Base-by-base conservation (phyloP, 2,329 filamentous ascomycete species). In the Xylariaceae sp. region DNA sequence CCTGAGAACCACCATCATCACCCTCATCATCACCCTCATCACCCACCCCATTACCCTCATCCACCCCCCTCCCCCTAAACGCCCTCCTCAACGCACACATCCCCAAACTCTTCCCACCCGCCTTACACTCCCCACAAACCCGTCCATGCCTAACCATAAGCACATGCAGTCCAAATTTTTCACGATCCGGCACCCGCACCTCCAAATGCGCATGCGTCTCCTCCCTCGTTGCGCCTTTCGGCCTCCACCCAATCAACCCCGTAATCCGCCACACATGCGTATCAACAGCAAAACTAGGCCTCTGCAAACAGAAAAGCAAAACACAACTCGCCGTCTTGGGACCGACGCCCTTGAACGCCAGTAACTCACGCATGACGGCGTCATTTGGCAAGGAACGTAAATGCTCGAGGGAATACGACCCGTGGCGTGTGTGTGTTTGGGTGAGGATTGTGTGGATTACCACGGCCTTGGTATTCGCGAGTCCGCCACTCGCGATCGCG, bases 381-480 rank as follows among this genome's bases (percentile, higher is more conserved):
- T 77, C 76, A 65, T 79, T 74, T 1, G 68, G 68, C 8, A 70
- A 68, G 4, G 65, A 61, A 52, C 80, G 78, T 10, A 83, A 70
- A 65, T 82, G 77, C 58, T 83, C 78, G 1, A 83, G 73, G 13
- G 77, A 78, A 65, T 79, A 80, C 1, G 17, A 50, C 3, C 77
- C 77, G 66, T 78, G 71, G 35, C 67, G 65, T 18, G 65, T 70
- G 55, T 82, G 77, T 44, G 86, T 88, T 68, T 90, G 86, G 52
- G 81, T 75, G 67, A 93, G 75, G 56, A 91, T 87, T 41, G 75
- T 73, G 64, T 92, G 83, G 65, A 93, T 89, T 65, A 86, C 84
- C 59, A 82, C 86, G 68, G 85, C 88, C 73, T 93, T 94, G n/a
- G n/a, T n/a, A 83, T 82, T 81, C 11, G 85, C 87, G 1, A 93